Base-by-base conservation (phyloP, 2,329 filamentous ascomycete species). In the Fusarium sp. region DNA sequence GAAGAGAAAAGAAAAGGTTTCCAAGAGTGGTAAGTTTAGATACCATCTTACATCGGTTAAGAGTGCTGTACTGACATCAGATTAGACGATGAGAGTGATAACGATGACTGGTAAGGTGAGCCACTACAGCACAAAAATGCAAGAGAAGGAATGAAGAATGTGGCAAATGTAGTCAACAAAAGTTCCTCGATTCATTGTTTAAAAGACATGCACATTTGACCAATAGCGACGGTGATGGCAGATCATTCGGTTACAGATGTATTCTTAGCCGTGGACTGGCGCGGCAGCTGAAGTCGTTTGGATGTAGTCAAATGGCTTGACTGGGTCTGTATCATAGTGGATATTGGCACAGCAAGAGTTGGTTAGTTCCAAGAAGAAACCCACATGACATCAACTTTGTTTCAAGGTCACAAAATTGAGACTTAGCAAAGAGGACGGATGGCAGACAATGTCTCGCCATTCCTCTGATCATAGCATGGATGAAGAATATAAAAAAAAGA, bases 1-100 rank as follows among this genome's bases (percentile, higher is more conserved):
- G 75, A 91, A 92, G 81, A 87, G 95, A 78, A 97, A 97, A 84
- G 89, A 93, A 79, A 97, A 97, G 84, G 95, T 97, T 77, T 93
- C 92, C 81, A 91, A 92, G 78, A 97, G 93, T 84, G 95, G 95
- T 97, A 88, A 88, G 92, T 90, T 51, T 51, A n/a, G 39, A 6
- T 11, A 41, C 10, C 15, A 50, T 17, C 21, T 15, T 41, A n/a
- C 18, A 36, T 48, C 58, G 41, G 20, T 40, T 21, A 21, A 45
- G 39, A 39, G 46, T 31, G 15, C 6, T 31, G 4, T 56, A 36
- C 65, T 60, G 56, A 73, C 64, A 52, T 21, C 17, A 6, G 21
- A 66, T 33, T 69, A 94, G 91, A 94, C 81, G 91, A 94, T 71
- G 91, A 94, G 78, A 84, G 84, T 71, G 90, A 93, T 70, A 89